Percentiles rank a stretch among this genome's conserved stretches.
phyloP scores from a whole-genome alignment of 2,329 filamentous ascomycete genomes.

The Nemania sp. region DNA sequence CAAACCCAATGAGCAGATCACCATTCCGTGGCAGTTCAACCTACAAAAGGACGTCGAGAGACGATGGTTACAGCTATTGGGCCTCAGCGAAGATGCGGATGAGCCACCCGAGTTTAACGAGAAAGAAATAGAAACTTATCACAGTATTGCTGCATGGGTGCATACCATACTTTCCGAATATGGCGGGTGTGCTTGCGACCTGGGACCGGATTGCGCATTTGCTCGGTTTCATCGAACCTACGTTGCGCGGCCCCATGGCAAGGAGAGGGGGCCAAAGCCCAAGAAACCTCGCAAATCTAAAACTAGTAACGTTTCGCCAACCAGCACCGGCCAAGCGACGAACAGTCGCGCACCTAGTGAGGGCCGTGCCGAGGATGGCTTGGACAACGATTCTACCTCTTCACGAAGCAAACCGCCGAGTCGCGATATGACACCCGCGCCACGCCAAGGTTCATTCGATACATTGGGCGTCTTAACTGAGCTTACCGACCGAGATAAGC shows the following conservation, averaged over 20 bases:
- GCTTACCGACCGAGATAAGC: slow-evolving; percentile 68
- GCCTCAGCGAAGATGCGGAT: slow-evolving; percentile 61
- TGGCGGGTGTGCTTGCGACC: slow-evolving; percentile 76
- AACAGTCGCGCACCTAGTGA: slow-evolving; percentile 69
- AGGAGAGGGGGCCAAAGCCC: slow-evolving; percentile 44
- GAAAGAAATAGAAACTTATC: slow-evolving; percentile 62
- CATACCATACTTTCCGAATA: slow-evolving; percentile 74
- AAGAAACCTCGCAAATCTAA: slow-evolving; percentile 62
- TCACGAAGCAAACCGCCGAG: slow-evolving; percentile 68
- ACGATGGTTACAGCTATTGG: slow-evolving; percentile 63
- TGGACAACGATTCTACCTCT: slow-evolving; percentile 60
- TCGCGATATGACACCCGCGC: slow-evolving; percentile 65
- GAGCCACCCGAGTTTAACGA: slow-evolving; percentile 57
- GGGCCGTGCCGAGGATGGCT: slow-evolving; percentile 59
- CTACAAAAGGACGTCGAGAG: slow-evolving; percentile 59
- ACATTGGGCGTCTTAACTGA: slow-evolving; percentile 65
- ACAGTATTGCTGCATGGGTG: slow-evolving; percentile 66
- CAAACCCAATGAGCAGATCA: slow-evolving; percentile 65
- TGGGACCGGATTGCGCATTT: slow-evolving; percentile 66
- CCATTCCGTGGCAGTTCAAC: slow-evolving; percentile 69
- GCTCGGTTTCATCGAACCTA: slow-evolving; percentile 65
- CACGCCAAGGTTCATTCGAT: slow-evolving; percentile 63
- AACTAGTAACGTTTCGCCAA: slow-evolving; percentile 61
- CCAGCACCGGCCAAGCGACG: slow-evolving; percentile 63
- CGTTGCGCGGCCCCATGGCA: slow-evolving; percentile 51